Evolutionary conservation across 306 rosid genomes (phyloP).

Genomic region (Purshia tridentata): DNA sequence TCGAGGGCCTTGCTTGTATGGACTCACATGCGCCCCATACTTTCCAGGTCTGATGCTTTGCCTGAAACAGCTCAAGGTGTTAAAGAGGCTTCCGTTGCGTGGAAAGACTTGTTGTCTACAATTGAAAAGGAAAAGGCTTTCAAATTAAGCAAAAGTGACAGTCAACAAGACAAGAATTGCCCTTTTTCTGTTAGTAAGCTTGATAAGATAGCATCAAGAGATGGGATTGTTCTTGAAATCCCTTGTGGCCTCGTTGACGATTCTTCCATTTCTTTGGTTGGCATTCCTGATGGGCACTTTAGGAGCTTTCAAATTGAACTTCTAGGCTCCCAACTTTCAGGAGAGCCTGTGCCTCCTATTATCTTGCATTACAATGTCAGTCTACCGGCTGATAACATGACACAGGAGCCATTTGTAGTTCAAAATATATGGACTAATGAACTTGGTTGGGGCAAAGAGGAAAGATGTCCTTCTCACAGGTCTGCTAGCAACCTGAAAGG

Average conservation of each 20-base stretch:
- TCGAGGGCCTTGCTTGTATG: conserved; percentile 62
- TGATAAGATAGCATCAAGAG: conserved; percentile 30
- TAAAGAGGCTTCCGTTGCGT: conserved; percentile 80
- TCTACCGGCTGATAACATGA: conserved; percentile 74
- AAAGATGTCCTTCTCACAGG: conserved; percentile 68
- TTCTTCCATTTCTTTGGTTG: conserved; percentile 83
- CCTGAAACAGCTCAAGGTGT: conserved; percentile 82
- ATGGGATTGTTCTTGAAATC: conserved; percentile 55
- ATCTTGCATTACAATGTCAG: conserved; percentile 75
- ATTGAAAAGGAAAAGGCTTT: conserved; percentile 48
- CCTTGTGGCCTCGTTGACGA: conserved; percentile 87
- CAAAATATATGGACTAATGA: conserved; percentile 84
- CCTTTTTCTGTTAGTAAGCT: conserved; percentile 56
- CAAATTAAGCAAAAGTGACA: conserved; percentile 32
- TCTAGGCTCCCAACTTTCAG: conserved; percentile 50
- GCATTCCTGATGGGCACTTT: conserved; percentile 60
- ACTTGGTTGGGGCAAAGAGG: conserved; percentile 81
- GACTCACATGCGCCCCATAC: conserved; percentile 53
- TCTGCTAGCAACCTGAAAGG: conserved; percentile 57
- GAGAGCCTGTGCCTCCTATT: conserved; percentile 56
- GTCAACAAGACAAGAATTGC: conserved; percentile 48
- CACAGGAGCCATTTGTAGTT: conserved; percentile 69
- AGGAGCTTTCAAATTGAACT: conserved; percentile 77
- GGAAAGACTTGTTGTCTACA: conserved; percentile 61
- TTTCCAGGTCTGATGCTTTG: conserved; percentile 78